phyloP scores from a whole-genome alignment of 371 early-diverging fungal genomes.

The Mortierella sp. region DNA sequence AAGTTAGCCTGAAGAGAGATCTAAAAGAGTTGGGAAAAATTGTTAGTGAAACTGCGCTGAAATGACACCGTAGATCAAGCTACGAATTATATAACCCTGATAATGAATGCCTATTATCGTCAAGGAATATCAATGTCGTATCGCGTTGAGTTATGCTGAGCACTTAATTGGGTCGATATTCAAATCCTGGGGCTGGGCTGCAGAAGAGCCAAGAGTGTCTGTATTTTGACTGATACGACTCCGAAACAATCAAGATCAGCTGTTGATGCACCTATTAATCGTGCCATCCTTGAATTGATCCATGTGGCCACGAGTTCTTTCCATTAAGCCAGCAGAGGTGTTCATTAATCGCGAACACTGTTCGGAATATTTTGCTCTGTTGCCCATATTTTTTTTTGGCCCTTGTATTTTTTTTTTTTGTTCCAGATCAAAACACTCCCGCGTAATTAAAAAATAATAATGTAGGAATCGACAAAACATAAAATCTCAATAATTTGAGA shows the following conservation, averaged over 20 bases:
- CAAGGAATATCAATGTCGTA: neutral
- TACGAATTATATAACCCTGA: too few species aligned
- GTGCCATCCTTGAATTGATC: neutral
- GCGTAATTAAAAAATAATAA: neutral
- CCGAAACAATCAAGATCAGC: neutral
- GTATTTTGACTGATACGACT: neutral
- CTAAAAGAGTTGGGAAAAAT: slow-evolving; percentile 60
- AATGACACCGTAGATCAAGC: neutral
- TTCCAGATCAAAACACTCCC: neutral
- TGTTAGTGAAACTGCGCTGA: slow-evolving; percentile 1
- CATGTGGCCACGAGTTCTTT: neutral
- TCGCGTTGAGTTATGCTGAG: neutral
- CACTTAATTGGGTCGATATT: neutral
- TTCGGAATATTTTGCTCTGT: too few species aligned
- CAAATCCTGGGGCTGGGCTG: neutral
- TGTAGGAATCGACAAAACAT: neutral
- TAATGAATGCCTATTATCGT: too few species aligned
- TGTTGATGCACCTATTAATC: neutral
- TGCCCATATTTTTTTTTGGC: neutral
- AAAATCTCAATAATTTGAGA: neutral
- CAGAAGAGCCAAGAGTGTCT: too few species aligned
- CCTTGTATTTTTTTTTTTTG: neutral
- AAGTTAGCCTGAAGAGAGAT: slow-evolving; percentile 89
- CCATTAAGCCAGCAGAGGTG: neutral
- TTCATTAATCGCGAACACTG: neutral